phyloP scores from a whole-genome alignment of 331 rosid genomes.

The Cucumis variabilis region DNA sequence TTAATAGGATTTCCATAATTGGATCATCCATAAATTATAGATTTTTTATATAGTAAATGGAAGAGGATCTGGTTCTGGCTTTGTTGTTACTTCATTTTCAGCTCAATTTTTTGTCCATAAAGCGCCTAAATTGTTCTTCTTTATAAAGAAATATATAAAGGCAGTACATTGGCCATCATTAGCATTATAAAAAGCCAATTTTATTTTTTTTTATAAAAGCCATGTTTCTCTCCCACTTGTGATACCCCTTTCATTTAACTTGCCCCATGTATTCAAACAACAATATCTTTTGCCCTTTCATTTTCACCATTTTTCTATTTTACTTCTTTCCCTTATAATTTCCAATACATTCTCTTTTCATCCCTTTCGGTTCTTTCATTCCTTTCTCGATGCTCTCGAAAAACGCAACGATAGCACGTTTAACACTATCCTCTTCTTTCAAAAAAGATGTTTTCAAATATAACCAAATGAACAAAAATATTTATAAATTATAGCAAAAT shows the following conservation, averaged over 20 bases:
- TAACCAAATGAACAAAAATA: no score
- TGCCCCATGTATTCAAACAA: background rate
- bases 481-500: no score
- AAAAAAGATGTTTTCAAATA: no score
- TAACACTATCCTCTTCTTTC: no score
- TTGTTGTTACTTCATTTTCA: constrained; percentile 19
- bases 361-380: no score
- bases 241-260: background rate
- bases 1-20: constrained; percentile 13
- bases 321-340: no score
- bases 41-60: background rate
- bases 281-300: background rate
- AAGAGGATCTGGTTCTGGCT: constrained; percentile 14
- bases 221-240: constrained; percentile 9
- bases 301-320: background rate
- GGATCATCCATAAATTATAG: background rate
- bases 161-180: background rate
- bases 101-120: background rate
- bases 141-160: background rate
- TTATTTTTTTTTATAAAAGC: background rate
- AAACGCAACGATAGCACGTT: no score
- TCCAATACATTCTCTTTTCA: no score
- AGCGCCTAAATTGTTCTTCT: background rate
- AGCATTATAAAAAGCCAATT: constrained; percentile 11
- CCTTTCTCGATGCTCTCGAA: no score